Evolutionary conservation across 1,284 basidiomycete genomes (phyloP), one percentile per base, ranked within the genome.

Genomic region (Rhodotorula sp.): DNA sequence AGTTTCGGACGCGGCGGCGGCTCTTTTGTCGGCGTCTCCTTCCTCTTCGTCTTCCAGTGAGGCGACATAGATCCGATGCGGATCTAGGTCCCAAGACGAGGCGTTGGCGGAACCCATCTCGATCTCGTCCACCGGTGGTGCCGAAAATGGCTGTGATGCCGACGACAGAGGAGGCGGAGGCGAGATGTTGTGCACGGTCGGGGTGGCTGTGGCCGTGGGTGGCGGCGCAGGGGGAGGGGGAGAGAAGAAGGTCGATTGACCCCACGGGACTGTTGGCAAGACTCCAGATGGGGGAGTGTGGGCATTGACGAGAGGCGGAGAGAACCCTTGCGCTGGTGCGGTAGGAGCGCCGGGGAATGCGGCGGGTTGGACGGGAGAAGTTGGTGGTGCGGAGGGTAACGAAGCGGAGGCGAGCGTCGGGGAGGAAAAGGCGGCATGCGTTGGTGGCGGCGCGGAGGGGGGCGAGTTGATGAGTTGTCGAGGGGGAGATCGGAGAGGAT

Each of bases 41-140:
- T 69, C 67, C 1, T 67, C 67, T 37, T 67, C 62, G 44, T 57
- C 62, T 1, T 54, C 55, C 15, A 75, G 65, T 2, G 74, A 75
- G 8, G 71, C 62, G 48, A 73, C 67, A 63, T 75, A 71, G 60
- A 71, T 54, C n/a, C 67, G 48, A 53, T 75, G 66, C 6, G 63
- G 64, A n/a, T 60, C 62, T 30, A 72, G 29, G 42, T 72, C 68
- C 64, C 63, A 69, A 22, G 63, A 64, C 3, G 64, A 55, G 3
- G 44, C 48, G 53, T 54, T 29, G 0, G 54, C 56, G 24, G 61
- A 45, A 6, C 44, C 45, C 70, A 75, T 72, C 45, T 63, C 63
- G 1, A 70, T 22, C n/a, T 74, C 73, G 8, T 63, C 60, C 7
- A 22, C 53, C 14, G 7, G 54, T 20, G n/a, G 24, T 17, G 10